Base-by-base conservation (phyloP, 2,329 filamentous ascomycete genomes). In the Penicillium sp. region DNA sequence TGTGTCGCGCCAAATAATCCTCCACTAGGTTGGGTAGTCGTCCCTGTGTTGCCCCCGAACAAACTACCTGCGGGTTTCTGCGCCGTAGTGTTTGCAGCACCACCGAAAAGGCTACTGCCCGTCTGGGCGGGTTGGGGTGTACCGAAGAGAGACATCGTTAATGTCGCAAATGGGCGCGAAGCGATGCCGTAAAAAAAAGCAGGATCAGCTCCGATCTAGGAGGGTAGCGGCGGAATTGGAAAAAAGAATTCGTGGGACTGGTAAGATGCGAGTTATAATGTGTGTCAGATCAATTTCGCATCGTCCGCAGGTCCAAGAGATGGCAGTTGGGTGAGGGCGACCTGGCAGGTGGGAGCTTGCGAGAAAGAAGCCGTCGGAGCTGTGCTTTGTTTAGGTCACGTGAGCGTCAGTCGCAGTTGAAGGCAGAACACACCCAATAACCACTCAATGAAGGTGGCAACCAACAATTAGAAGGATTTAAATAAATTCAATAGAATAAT, bases 91-190 rank as follows among this genome's bases (percentile, higher is more conserved):
- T 66, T 67, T 14, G 69, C 65, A 16, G 65, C 59, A 49, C 58
- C 61, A 14, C 71, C 70, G 45, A 75, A 72, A 13, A 71, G 56
- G 11, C 68, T 47, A 13, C 66, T 65, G 5, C 50, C 19, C 11
- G 59, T 39, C 50, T 60, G 58, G 36, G 59, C 48, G 28, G 39
- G 39, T 42, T 61, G 66, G 43, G 64, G 49, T 47, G 64, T 60
- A 29, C 62, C 72, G 57, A 77, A 77, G 14, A 77, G 68, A 51
- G 75, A 76, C 71, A 74, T 76, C 50, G 45, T 62, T 58, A 39
- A 39, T 43, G 47, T 51, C 48, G 29, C 39, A 40, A 55, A 39
- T 48, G 56, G 31, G 39, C 42, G 58, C 49, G 45, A 45, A 45
- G 52, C 49, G 37, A 43, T 58, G 52, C 37, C 58, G 56, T 45